Evolutionary conservation across 2,329 filamentous ascomycete genomes (phyloP), one percentile per base, ranked within the genome.

Genomic region (Fusarium secorum): DNA sequence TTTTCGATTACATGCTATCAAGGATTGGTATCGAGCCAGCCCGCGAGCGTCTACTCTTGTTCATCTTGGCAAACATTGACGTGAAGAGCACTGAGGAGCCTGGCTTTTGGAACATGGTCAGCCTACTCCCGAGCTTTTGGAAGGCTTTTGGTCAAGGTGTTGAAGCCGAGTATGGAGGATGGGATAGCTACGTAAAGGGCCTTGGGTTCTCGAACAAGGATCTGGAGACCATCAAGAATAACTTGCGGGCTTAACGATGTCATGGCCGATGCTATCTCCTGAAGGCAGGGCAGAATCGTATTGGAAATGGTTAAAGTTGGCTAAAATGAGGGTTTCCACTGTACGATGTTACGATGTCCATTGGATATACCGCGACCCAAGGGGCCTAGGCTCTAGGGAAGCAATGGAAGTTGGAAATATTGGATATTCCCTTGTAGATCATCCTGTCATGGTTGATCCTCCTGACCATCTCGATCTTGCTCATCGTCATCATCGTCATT

Each of bases 1-100:
- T 78, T 24, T 77, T 84, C 45, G 87, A 89, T 78, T 89, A 85
- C 78, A 79, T 87, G 76, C 80, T 89, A 32, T 87, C 86, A 14
- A 82, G 87, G 32, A 81, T 89, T 66, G 86, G 86, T 33, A 82
- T 80, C 1, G 87, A 88, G 77, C 83, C 83, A 30, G 85, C 83
- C 11, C 84, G 86, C 24, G 81, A 84, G 63, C 79, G 81, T 69
- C 82, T 89, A 9, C 66, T 86, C 17, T 73, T 76, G 8, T 84
- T 83, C 58, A 82, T 85, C 17, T 73, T 81, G 64, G 71, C 76
- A 33, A 82, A 80, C 28, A 72, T 82, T 2, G 79, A 80, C 11
- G 77, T 79, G 22, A 72, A 75, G 30, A 78, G 79, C 54, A 71
- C 79, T 2, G 79, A 83, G 5, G 79, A 81, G 35, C 84, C 85